These are phyloP conservation scores for Epichloe scottii DNA, from an alignment of 2,329 filamentous ascomycete genomes.

Conservation along the genomic window DNA sequence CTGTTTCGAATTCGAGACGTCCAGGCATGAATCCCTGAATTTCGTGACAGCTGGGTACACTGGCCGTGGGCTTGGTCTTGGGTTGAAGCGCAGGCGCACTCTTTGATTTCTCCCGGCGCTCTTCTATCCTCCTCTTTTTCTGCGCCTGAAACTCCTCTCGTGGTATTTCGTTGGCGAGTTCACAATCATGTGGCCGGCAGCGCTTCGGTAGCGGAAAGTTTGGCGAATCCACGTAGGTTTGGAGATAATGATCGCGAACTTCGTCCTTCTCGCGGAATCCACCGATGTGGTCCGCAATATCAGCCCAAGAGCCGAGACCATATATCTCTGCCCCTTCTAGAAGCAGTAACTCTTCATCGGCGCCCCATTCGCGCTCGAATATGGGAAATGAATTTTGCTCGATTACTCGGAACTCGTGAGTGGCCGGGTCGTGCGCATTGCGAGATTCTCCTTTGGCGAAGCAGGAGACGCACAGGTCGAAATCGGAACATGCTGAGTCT, in stretches of 20 bases:
- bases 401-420: constrained; percentile 84
- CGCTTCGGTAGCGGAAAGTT: constrained; percentile 78
- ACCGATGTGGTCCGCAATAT: constrained; percentile 95
- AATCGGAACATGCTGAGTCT: constrained; percentile 71
- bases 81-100: constrained; percentile 71
- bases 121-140: constrained; percentile 89
- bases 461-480: constrained; percentile 92
- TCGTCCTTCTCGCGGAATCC: constrained; percentile 92
- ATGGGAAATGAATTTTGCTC: constrained; percentile 98
- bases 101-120: constrained; percentile 77
- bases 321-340: constrained; percentile 94
- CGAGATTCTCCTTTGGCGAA: constrained; percentile 73
- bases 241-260: constrained; percentile 85
- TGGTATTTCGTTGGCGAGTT: constrained; percentile 66
- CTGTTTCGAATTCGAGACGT: constrained; percentile 91
- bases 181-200: constrained; percentile 71
- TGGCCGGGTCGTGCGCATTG: constrained; percentile 73
- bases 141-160: constrained; percentile 85
- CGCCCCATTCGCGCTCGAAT: constrained; percentile 89
- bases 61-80: constrained; percentile 91
- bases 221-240: constrained; percentile 72
- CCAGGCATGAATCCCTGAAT: constrained; percentile 99
- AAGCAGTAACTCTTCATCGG: constrained; percentile 88
- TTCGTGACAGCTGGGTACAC: constrained; percentile 91
- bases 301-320: constrained; percentile 90